A percentile compares a stretch with the other conserved stretches of the same genome.
phyloP scores from a whole-genome alignment of 2,329 filamentous ascomycete species.

The Septoria linicola region DNA sequence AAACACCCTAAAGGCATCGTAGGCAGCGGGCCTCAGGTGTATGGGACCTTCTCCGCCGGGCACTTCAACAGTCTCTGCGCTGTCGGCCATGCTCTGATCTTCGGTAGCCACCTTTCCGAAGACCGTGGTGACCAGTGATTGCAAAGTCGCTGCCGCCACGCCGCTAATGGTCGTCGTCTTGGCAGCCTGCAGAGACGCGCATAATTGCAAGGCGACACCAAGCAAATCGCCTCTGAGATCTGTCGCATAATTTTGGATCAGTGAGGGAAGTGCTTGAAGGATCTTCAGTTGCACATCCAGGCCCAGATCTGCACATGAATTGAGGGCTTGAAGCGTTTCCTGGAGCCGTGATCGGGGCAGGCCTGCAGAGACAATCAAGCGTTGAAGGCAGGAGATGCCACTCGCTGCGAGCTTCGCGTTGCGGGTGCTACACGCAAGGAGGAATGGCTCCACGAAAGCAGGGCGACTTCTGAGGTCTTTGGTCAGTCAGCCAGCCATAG shows the following conservation, averaged over 20 bases:
- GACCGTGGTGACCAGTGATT: slow-evolving; percentile 86
- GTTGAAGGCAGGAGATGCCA: slow-evolving; percentile 71
- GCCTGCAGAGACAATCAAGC: slow-evolving; percentile 74
- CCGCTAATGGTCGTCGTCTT: slow-evolving; percentile 94
- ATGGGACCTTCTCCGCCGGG: slow-evolving; percentile 64
- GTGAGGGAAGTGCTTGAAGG: slow-evolving; percentile 81
- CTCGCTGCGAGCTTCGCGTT: slow-evolving; percentile 88
- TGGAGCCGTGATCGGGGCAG: slow-evolving; percentile 76
- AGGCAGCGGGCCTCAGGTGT: slow-evolving; percentile 69
- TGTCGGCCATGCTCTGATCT: slow-evolving; percentile 64
- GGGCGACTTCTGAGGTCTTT: slow-evolving; percentile 78
- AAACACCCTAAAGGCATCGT: slow-evolving; percentile 85
- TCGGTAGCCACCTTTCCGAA: slow-evolving; percentile 88
- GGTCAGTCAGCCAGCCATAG: slow-evolving; percentile 31
- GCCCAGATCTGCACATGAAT: slow-evolving; percentile 70
- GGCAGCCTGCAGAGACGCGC: slow-evolving; percentile 83
- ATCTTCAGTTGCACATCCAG: slow-evolving; percentile 96
- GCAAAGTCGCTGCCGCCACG: slow-evolving; percentile 92
- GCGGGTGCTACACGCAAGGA: slow-evolving; percentile 86
- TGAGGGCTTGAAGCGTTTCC: slow-evolving; percentile 84
- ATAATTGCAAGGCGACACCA: slow-evolving; percentile 81
- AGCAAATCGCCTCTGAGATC: slow-evolving; percentile 80
- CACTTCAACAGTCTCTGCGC: slow-evolving; percentile 62
- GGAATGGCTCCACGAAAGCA: slow-evolving; percentile 87
- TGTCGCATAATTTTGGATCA: slow-evolving; percentile 84